Percentiles rank a stretch among this genome's conserved stretches.
These are phyloP conservation scores for Parasitella parasitica DNA, from an alignment of 371 early-diverging fungal genomes.

Conservation along the genomic window DNA sequence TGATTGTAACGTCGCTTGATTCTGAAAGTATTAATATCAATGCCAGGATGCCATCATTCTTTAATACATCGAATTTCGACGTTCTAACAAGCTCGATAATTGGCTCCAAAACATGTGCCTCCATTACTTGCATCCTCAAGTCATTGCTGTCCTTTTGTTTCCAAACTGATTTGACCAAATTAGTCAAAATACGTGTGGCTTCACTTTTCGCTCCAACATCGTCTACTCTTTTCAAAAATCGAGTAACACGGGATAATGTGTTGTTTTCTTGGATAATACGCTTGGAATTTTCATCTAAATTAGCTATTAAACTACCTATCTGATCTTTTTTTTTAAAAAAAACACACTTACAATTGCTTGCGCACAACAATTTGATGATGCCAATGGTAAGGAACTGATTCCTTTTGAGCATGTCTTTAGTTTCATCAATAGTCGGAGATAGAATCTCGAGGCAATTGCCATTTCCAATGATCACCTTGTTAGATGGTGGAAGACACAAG, in stretches of 20 bases:
- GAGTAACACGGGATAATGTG: conserved; percentile 35
- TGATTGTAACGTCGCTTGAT: neutral
- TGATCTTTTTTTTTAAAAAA: neutral
- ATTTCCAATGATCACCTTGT: conserved; percentile 53
- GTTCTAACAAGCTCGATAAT: conserved; percentile 54
- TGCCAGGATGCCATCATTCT: conserved; percentile 65
- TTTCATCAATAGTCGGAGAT: conserved; percentile 45
- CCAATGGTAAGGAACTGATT: conserved; percentile 62
- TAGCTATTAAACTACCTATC: too few relatives aligned
- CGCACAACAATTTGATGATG: conserved; percentile 61
- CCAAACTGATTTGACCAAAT: conserved; percentile 56
- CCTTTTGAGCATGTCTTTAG: conserved; percentile 62
- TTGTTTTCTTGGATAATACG: conserved; percentile 18
- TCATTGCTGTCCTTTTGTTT: conserved; percentile 17
- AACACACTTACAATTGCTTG: conserved; percentile 37
- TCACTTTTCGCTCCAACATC: conserved; percentile 63
- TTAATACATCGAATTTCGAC: conserved; percentile 57
- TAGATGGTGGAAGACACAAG: conserved; percentile 57
- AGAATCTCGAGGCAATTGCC: conserved; percentile 48
- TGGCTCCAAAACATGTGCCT: conserved; percentile 36
- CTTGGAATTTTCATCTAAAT: conserved; percentile 35
- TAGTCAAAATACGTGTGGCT: conserved; percentile 60
- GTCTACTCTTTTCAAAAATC: conserved; percentile 53
- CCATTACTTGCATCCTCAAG: conserved; percentile 43
- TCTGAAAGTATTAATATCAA: conserved; percentile 53